Conservation (phyloP, 139 green algal genomes). For the Coccomyxa sp. region DNA sequence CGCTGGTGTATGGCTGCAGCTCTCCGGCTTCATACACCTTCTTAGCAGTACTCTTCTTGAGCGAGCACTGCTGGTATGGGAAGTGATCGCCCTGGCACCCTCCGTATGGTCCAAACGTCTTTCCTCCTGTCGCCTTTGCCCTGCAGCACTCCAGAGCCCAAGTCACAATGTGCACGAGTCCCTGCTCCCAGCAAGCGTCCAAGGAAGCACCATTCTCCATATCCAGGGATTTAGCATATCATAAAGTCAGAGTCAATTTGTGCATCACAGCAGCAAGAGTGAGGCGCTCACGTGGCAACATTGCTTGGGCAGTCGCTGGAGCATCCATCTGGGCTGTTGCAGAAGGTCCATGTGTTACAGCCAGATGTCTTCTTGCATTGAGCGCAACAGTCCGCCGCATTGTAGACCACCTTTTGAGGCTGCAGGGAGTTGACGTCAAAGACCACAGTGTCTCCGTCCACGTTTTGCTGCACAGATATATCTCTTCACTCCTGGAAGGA, state of each 20-base stretch:
- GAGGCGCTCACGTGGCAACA: neutral
- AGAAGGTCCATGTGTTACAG: slow-evolving; percentile 4
- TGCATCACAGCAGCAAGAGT: neutral
- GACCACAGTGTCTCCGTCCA: neutral
- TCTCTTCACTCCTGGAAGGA: too few species aligned
- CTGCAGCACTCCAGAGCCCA: neutral
- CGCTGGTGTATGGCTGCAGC: neutral
- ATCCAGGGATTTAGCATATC: neutral
- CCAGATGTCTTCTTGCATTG: neutral
- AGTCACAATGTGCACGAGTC: neutral
- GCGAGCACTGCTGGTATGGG: slow-evolving; percentile 3
- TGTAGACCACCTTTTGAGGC: neutral
- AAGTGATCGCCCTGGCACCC: slow-evolving; percentile 4
- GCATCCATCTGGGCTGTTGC: neutral
- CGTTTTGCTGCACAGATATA: slow-evolving; percentile 1
- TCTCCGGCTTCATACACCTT: slow-evolving; percentile 2
- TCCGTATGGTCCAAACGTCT: neutral
- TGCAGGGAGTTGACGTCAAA: neutral
- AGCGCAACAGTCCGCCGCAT: neutral
- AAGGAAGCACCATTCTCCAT: neutral
- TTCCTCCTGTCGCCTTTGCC: neutral
- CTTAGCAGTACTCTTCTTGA: slow-evolving; percentile 2
- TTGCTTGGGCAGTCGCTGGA: neutral
- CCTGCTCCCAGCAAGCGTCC: neutral
- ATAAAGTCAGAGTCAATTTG: neutral